phyloP scores from a whole-genome alignment of 1,284 basidiomycete genomes.

The Microstroma glucosiphilum region DNA sequence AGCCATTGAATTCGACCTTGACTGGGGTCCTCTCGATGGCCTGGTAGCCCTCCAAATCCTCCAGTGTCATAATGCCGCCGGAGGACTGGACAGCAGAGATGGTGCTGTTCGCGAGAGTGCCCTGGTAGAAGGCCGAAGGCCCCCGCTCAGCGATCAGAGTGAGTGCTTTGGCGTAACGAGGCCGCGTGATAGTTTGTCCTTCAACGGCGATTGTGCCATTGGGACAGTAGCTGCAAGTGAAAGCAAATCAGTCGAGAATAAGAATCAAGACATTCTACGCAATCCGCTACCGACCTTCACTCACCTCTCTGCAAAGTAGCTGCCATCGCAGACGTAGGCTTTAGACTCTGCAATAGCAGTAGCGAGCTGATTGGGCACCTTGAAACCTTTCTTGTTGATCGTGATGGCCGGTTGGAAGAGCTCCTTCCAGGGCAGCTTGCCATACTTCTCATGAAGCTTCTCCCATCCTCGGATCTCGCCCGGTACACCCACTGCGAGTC shows the following conservation, averaged over 20 bases:
- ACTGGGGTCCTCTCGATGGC: constrained; percentile 22
- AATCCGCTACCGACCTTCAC: too few relatives aligned
- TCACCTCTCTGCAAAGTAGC: constrained; percentile 7
- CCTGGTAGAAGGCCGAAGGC: constrained; percentile 40
- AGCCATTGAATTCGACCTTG: constrained; percentile 30
- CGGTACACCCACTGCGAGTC: constrained; percentile 36
- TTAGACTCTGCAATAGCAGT: constrained; percentile 26
- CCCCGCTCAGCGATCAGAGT: constrained; percentile 28
- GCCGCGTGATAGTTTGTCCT: constrained; percentile 38
- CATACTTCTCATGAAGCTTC: constrained; percentile 41
- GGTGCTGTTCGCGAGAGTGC: constrained; percentile 31
- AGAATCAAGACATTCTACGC: too few relatives aligned
- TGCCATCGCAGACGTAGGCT: constrained; percentile 13
- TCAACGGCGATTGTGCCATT: constrained; percentile 31
- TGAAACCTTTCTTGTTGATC: constrained; percentile 45
- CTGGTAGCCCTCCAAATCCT: constrained; percentile 36
- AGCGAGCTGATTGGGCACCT: constrained; percentile 34
- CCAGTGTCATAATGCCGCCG: constrained; percentile 39
- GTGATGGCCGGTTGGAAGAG: constrained; percentile 44
- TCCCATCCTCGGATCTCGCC: constrained; percentile 50
- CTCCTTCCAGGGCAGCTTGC: constrained; percentile 44
- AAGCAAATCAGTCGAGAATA: too few relatives aligned
- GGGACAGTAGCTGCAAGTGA: constrained; percentile 23
- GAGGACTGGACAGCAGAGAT: constrained; percentile 23
- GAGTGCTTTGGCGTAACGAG: constrained; percentile 32